A percentile compares a stretch with the other conserved stretches of the same genome.
phyloP scores from a whole-genome alignment of 2,329 filamentous ascomycete species.

The Amphichorda felina region DNA sequence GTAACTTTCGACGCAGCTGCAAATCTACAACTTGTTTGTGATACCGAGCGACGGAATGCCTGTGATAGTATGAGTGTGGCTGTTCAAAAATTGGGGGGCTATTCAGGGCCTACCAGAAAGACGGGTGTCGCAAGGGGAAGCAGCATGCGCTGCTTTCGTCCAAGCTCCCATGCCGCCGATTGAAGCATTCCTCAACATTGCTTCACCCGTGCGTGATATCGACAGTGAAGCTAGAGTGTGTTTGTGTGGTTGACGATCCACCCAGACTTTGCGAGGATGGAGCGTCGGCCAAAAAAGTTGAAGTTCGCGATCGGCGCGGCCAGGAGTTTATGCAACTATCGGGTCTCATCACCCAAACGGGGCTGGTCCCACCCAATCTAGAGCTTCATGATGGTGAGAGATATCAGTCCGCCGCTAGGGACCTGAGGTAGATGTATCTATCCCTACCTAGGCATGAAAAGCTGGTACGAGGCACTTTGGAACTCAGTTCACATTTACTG shows the following conservation, averaged over 20 bases:
- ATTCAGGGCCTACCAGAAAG: neutral
- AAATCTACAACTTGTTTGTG: neutral
- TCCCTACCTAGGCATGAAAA: too few species aligned
- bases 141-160: slow-evolving; percentile 3
- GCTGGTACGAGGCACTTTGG: too few species aligned
- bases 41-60: neutral
- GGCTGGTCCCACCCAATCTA: too few species aligned
- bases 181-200: slow-evolving; percentile 5
- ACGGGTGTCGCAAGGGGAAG: slow-evolving; percentile 3
- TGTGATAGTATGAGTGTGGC: neutral
- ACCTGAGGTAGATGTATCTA: too few species aligned
- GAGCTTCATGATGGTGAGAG: too few species aligned
- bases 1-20: neutral
- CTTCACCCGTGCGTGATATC: neutral
- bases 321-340: neutral
- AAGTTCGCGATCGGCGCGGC: neutral
- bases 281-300: neutral
- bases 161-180: slow-evolving; percentile 5
- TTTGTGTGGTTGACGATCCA: too few species aligned
- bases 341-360: neutral
- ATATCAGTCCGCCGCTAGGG: too few species aligned
- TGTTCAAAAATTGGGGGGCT: neutral
- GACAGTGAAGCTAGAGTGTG: too few species aligned
- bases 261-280: too few species aligned
- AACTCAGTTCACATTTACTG: too few species aligned